Base-by-base conservation (phyloP, 2,329 filamentous ascomycete genomes). In the Monilinia fructicola region DNA sequence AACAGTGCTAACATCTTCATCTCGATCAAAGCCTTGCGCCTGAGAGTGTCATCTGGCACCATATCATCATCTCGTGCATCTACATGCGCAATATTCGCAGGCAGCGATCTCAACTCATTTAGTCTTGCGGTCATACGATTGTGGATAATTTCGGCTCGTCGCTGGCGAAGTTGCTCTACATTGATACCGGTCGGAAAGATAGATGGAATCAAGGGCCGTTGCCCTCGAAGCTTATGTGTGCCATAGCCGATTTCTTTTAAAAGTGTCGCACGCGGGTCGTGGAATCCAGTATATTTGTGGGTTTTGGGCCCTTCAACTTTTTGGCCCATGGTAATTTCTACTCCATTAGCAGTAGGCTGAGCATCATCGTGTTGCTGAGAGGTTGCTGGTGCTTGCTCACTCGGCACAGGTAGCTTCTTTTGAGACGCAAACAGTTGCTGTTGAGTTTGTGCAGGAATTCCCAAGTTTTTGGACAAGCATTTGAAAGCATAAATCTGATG, bases 401-500 rank as follows among this genome's bases (percentile, higher is more conserved):
- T 38, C 7, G 64, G 38, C n/a, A 70, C 65, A 35, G 71, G 53
- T 12, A 71, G 58, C 67, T 89, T 86, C 71, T 88, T 88, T 71
- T 89, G 85, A 67, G 90, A 87, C 54, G 89, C 84, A 76, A 93
- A 96, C 48, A 98, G 88, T 59, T 90, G 87, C 74, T 94, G 90
- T 76, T 96, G 92, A 70, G 97, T 85, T 69, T 87, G 84, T 40
- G 85, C 79, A 0, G 94, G 92, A 4, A 98, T 87, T 0, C 93
- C 90, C 18, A 90, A 83, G 72, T 97, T 97, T 78, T 95, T 96
- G 6, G 91, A 90, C 4, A 99, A 83, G 71, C 93, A 84, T 78
- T 96, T 96, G 79, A 97, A 98, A 0, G 94, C 93, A 73, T 90
- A 84, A 61, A 98, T 97, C 77, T 99, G 95, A 71, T 91, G 89